phyloP scores from a whole-genome alignment of 306 rosid species.

The Nissolia schottii region DNA sequence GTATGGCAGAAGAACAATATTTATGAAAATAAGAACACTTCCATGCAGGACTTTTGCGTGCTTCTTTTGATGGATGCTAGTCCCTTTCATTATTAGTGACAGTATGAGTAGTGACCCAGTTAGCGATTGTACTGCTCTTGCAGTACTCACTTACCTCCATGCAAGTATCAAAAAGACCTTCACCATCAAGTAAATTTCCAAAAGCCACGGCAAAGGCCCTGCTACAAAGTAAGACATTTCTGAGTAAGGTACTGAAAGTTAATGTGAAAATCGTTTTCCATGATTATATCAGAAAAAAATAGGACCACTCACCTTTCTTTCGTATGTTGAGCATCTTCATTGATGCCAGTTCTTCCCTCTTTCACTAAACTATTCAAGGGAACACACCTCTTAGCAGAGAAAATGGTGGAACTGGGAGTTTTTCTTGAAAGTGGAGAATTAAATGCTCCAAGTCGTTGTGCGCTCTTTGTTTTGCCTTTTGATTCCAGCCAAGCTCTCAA shows the following conservation, averaged over 20 bases:
- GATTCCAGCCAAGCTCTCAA: slow-evolving; percentile 83
- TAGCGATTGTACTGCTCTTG: slow-evolving; percentile 17
- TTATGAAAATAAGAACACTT: not conserved
- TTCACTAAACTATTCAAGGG: slow-evolving; percentile 48
- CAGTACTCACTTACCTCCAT: slow-evolving; percentile 52
- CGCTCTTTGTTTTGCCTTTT: slow-evolving; percentile 69
- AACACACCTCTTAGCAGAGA: slow-evolving; percentile 50
- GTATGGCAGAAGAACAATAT: not conserved
- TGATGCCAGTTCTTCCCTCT: slow-evolving; percentile 33
- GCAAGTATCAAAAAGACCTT: slow-evolving; percentile 36
- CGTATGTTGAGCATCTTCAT: slow-evolving; percentile 29
- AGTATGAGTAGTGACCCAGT: not conserved
- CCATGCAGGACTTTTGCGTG: not conserved
- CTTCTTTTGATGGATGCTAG: slow-evolving; percentile 6
- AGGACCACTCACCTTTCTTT: slow-evolving; percentile 51
- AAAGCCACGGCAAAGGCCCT: slow-evolving; percentile 52
- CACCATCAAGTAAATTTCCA: slow-evolving; percentile 45
- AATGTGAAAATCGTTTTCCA: slow-evolving; percentile 9
- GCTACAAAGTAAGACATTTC: slow-evolving; percentile 25
- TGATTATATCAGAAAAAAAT: slow-evolving; percentile 2
- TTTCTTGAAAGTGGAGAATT: slow-evolving; percentile 55
- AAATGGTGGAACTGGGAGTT: slow-evolving; percentile 47
- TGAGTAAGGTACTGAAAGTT: not conserved
- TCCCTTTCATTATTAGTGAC: slow-evolving; percentile 4
- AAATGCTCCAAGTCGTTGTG: slow-evolving; percentile 40